Conservation (phyloP, 2,329 filamentous ascomycete genomes). For the Fusarium xyrophilum region DNA sequence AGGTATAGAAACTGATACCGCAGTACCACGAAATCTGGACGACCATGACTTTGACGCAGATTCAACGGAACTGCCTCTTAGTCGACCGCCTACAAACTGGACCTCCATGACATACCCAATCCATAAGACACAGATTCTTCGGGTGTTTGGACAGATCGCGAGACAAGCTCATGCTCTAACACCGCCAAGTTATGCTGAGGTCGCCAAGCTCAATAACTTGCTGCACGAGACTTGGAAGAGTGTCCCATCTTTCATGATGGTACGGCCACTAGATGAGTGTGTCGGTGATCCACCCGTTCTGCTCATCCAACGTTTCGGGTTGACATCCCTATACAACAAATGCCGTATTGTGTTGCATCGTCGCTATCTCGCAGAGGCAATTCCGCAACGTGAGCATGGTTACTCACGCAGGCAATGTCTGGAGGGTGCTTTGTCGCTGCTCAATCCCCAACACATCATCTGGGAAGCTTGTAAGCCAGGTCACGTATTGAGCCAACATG, state of each 20-base stretch:
- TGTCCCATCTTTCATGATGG: conserved; percentile 57
- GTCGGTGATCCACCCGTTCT: conserved; percentile 55
- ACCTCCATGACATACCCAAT: conserved; percentile 65
- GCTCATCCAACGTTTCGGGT: conserved; percentile 61
- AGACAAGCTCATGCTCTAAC: conserved; percentile 57
- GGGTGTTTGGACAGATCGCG: conserved; percentile 59
- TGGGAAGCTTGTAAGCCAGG: conserved; percentile 60
- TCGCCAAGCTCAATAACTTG: conserved; percentile 55
- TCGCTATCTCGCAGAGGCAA: conserved; percentile 56
- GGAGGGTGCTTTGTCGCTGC: conserved; percentile 56
- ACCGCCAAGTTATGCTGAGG: conserved; percentile 56
- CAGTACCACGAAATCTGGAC: conserved; percentile 65
- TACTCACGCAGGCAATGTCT: conserved; percentile 61
- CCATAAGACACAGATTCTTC: conserved; percentile 56
- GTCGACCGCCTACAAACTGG: conserved; percentile 64
- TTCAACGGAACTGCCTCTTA: conserved; percentile 60
- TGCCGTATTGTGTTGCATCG: conserved; percentile 63
- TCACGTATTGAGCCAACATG: conserved; percentile 57
- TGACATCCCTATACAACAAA: conserved; percentile 62
- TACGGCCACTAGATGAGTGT: conserved; percentile 56
- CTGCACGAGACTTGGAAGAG: conserved; percentile 54
- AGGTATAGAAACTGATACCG: conserved; percentile 68
- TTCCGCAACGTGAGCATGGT: conserved; percentile 53
- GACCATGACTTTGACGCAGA: conserved; percentile 71
- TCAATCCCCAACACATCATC: conserved; percentile 57